Evolutionary conservation across 768 basidiomycete species (phyloP).

Genomic region (Omphalotus guepiniiformis): DNA sequence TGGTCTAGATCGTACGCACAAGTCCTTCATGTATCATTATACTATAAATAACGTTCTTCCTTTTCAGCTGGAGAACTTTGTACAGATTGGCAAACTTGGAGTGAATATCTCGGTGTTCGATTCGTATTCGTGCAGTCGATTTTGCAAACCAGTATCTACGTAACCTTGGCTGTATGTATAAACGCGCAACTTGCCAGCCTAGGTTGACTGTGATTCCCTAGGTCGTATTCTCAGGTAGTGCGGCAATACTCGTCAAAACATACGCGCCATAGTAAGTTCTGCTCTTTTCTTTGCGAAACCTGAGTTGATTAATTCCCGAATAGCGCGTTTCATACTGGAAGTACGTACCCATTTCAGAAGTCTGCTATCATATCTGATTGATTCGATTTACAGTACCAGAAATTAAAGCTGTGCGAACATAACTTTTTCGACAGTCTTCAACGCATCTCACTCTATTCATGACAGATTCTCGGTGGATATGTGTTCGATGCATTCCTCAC

Average conservation of each 20-base stretch:
- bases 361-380: not conserved
- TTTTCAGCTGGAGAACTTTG: conserved; percentile 63
- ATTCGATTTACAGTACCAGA: conserved; percentile 54
- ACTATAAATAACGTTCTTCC: not conserved
- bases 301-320: not conserved
- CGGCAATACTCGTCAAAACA: conserved; percentile 56
- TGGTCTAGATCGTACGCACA: conserved; percentile 50
- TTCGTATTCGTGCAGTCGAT: conserved; percentile 59
- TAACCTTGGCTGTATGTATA: conserved; percentile 53
- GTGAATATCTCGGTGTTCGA: conserved; percentile 47
- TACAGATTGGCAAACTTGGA: conserved; percentile 66
- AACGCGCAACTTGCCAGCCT: not conserved
- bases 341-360: conserved; percentile 35
- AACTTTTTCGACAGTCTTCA: not conserved
- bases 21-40: not conserved
- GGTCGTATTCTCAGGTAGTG: conserved; percentile 60
- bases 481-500: conserved; percentile 86
- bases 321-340: conserved; percentile 78
- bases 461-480: conserved; percentile 75
- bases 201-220: conserved; percentile 35
- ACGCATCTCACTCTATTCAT: not conserved
- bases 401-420: conserved; percentile 63
- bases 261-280: conserved; percentile 67
- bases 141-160: conserved; percentile 62
- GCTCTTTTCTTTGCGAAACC: not conserved